These are phyloP conservation scores for Gnetum montanum DNA, from an alignment of 75 land plant genomes.

Conservation along the genomic window DNA sequence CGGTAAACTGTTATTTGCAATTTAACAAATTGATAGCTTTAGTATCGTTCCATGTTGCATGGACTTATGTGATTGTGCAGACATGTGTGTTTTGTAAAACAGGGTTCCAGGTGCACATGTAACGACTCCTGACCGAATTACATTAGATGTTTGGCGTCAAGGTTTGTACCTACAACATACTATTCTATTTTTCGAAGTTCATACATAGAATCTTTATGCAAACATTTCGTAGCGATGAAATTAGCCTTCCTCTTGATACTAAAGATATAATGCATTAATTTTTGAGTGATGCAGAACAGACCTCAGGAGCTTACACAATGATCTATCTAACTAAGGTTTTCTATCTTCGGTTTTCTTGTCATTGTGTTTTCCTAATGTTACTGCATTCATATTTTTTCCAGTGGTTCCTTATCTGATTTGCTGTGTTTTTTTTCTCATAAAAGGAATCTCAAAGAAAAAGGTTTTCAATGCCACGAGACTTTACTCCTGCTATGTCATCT, in stretches of 20 bases:
- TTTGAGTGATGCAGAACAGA: conserved; percentile 23
- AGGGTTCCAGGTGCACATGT: conserved; percentile 37
- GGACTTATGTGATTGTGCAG: too few relatives aligned
- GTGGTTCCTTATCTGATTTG: not conserved
- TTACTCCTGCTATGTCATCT: conserved; percentile 6
- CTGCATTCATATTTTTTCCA: not conserved
- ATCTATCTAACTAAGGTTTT: conserved; percentile 32
- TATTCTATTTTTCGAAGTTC: not conserved
- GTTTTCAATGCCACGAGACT: not conserved
- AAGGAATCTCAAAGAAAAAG: not conserved
- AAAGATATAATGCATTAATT: not conserved
- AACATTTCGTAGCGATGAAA: not conserved
- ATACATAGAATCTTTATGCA: not conserved
- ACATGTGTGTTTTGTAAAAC: not conserved
- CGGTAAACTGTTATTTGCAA: too few relatives aligned
- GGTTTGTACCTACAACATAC: not conserved
- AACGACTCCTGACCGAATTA: conserved; percentile 48
- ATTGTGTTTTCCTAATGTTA: not conserved
- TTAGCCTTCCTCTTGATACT: not conserved
- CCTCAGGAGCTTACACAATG: conserved; percentile 26
- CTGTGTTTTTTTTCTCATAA: not conserved
- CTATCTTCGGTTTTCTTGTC: not conserved
- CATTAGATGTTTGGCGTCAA: conserved; percentile 23
- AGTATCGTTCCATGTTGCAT: too few relatives aligned
- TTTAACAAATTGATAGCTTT: too few relatives aligned